Percentiles rank a stretch among this genome's conserved stretches.
Evolutionary conservation across 1,284 basidiomycete species (phyloP).

Genomic region (Taiwanofungus camphoratus): DNA sequence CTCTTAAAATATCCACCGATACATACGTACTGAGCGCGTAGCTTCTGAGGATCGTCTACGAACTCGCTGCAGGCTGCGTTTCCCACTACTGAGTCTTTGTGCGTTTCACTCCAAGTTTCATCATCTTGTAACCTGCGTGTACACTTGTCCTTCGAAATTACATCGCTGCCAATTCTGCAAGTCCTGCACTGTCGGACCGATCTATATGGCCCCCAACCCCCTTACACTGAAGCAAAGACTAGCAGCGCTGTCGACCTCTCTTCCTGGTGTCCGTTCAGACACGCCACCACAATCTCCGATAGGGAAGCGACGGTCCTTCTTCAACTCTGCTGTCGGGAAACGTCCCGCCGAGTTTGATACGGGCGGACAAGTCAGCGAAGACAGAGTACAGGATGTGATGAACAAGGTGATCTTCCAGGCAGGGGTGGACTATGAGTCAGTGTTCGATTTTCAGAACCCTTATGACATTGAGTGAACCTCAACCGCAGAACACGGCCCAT

Average conservation of each 20-base stretch:
- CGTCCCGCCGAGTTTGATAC: slow-evolving; percentile 3
- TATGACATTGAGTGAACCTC: slow-evolving; percentile 1
- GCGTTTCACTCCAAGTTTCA: no score
- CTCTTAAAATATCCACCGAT: no score
- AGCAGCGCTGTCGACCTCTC: slow-evolving; percentile 21
- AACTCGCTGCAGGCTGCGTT: no score
- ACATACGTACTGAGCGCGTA: no score
- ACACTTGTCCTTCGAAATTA: no score
- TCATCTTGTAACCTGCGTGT: no score
- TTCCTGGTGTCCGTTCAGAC: slow-evolving; percentile 15
- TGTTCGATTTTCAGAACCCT: slow-evolving; percentile 10
- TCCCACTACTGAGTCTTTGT: no score
- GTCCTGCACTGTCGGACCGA: no score
- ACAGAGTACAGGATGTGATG: slow-evolving; percentile 60
- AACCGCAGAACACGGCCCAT: slow-evolving; percentile 70
- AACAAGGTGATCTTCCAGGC: slow-evolving; percentile 76
- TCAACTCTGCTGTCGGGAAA: slow-evolving; percentile 18
- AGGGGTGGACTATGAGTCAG: slow-evolving; percentile 81
- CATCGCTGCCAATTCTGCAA: no score
- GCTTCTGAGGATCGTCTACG: no score
- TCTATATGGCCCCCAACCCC: slow-evolving; percentile 22
- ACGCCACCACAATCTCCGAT: slow-evolving; percentile 17
- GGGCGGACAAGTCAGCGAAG: slow-evolving; percentile 26
- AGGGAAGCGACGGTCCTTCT: slow-evolving; percentile 20
- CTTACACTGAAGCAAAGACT: slow-evolving; percentile 26